Evolutionary conservation across 208 protist genomes (phyloP), one percentile per base, ranked within the genome.

Genomic region (Herpetomonas tarakana): DNA sequence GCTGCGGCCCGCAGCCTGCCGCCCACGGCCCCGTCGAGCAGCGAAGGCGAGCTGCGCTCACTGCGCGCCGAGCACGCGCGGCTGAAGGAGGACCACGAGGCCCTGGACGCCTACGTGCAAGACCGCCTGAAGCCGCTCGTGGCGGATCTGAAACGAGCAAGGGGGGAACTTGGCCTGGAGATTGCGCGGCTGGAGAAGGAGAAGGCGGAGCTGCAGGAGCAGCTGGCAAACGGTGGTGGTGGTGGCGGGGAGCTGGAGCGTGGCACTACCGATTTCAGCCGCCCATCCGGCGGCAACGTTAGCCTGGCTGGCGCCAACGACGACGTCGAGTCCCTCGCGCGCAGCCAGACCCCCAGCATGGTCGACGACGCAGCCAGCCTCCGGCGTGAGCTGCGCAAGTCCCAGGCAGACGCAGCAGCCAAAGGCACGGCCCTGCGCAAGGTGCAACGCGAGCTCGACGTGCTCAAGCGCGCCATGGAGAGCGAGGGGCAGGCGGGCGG

Each of bases 401-500:
- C 35, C 9, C 35, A 41, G 35, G 35, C 35, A 6, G 35, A 41
- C 35, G 35, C 35, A 14, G 35, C 35, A 6, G 35, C 35, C 35
- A 41, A 41, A 41, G 35, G 35, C 14, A 41, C 35, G 35, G 35
- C 35, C 9, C 35, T 41, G 35, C 35, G 35, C 35, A 41, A 41
- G 35, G 35, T 41, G 35, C 35, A 41, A 14, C 35, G 14, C 35
- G 35, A 41, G 19, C 19, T 31, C 18, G 41, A 46, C 24, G 47
- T 25, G 30, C 27, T 27, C 41, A 62, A 62, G 30, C 24, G 46
- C 9, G 19, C 18, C 24, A 31, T 38, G 35, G 45, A 46, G 22
- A 54, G 26, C 52, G 45, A 63, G n/a, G n/a, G 46, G 9, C 9
- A 28, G 51, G 51, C 51, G 7, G 35, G 14, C 9, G 45, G 45